These are phyloP conservation scores for Chaetomiaceae sp. DNA, from an alignment of 2,329 filamentous ascomycete genomes.

Conservation along the genomic window DNA sequence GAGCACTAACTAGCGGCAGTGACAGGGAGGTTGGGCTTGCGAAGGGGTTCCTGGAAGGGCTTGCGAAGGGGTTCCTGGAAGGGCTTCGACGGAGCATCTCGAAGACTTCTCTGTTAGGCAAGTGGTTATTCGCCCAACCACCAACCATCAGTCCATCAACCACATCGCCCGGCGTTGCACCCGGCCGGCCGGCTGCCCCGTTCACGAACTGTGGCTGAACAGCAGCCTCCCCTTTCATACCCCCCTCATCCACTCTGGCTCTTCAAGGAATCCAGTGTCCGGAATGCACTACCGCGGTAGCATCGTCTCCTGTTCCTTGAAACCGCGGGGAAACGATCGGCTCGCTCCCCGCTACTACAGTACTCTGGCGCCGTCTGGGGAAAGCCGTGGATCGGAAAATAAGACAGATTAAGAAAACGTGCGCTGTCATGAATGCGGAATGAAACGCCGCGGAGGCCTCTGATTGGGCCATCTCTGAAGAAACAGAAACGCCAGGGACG, in stretches of 20 bases:
- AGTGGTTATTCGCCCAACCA: conserved; percentile 9
- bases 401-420: conserved; percentile 24
- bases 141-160: neutral
- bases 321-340: conserved; percentile 10
- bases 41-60: no score
- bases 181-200: neutral
- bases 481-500: neutral
- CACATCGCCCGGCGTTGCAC: neutral
- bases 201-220: neutral
- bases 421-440: conserved; percentile 25
- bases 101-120: conserved; percentile 24
- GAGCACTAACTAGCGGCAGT: no score
- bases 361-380: conserved; percentile 11
- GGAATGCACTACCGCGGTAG: conserved; percentile 1
- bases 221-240: no score
- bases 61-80: neutral
- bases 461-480: conserved; percentile 17
- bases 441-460: conserved; percentile 20
- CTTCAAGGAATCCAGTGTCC: neutral
- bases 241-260: neutral
- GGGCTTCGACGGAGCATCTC: conserved; percentile 23
- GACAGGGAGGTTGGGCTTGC: no score
- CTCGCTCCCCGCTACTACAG: conserved; percentile 1
- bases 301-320: conserved; percentile 12
- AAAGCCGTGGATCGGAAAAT: conserved; percentile 24